Evolutionary conservation across 1,284 basidiomycete genomes (phyloP), one percentile per base, ranked within the genome.

Genomic region (Sanghuangporus weigelae): DNA sequence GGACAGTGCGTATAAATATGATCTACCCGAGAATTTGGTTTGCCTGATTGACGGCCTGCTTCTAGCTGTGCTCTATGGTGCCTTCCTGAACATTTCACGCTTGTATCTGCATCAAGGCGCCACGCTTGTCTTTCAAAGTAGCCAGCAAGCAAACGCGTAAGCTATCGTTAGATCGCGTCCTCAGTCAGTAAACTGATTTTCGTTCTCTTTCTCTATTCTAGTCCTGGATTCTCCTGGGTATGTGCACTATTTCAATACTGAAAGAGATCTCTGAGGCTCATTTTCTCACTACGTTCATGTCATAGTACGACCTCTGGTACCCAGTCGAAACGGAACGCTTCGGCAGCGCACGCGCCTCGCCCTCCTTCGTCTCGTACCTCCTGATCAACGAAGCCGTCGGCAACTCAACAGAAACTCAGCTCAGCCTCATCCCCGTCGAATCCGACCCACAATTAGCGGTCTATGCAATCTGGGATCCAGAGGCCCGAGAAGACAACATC

Each of bases 71-170:
- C 63, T 76, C 11, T 77, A 76, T 65, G 71, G 72, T 8, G 74
- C 72, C 2, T 70, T 65, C 14, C 53, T 75, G 42, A 72, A 73
- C 57, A 74, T 77, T 56, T 71, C 73, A 16, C 67, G 75, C 36
- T 71, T 77, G 72, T 75, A 75, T 62, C 68, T 74, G 40, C 75
- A 76, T 57, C 75, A 76, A 58, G 75, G 75, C 19, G 75, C 74
- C 2, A 76, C 74, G 0, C 68, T 77, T 5, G 74, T 75, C 5
- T 68, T 76, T 46, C 75, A 77, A 60, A 75, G 74, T 39, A 70
- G 72, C 16, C 50, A 66, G 19, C 75, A 77, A 63, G 70, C 73
- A 11, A 77, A 77, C 63, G 64, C 66, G 68, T 69, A 55, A 65
- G 68, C 63, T 38, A 56, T 31, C 12, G 42, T 35, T 35, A 6